These are phyloP conservation scores for Apiosordaria backusii DNA, from an alignment of 495 filamentous ascomycete species.

Conservation along the genomic window DNA sequence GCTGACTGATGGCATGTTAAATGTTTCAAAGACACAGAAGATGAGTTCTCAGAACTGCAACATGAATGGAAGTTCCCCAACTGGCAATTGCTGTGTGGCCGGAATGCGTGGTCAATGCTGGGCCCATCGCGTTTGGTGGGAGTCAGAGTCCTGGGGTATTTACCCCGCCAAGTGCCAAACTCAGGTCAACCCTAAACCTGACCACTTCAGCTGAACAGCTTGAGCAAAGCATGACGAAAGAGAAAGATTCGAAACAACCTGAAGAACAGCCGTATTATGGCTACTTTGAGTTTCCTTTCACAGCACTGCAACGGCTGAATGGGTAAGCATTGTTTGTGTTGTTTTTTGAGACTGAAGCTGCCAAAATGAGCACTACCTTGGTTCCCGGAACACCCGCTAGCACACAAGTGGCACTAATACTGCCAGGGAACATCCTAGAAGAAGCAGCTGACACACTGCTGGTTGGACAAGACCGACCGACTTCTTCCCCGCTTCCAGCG, in stretches of 20 bases:
- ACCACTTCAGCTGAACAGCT: neutral
- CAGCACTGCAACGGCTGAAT: neutral
- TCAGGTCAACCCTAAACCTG: too few species aligned
- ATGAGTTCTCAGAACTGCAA: neutral
- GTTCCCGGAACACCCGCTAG: constrained; percentile 14
- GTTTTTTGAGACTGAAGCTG: neutral
- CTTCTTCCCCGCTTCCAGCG: constrained; percentile 18
- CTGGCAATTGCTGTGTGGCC: too few species aligned
- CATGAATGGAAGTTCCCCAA: neutral
- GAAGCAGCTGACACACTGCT: neutral
- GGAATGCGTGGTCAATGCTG: neutral
- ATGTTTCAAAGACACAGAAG: neutral
- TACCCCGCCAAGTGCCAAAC: neutral
- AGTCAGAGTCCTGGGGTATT: neutral
- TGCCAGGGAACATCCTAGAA: constrained; percentile 9
- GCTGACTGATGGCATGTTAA: neutral
- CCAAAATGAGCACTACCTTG: constrained; percentile 13
- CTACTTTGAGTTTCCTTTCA: neutral
- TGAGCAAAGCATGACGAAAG: neutral
- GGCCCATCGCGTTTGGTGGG: neutral
- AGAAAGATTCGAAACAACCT: neutral
- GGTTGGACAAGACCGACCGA: constrained; percentile 1
- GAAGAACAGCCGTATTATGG: neutral
- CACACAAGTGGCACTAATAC: constrained; percentile 3
- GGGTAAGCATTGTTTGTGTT: neutral